These are phyloP conservation scores for Escovopsis weberi DNA, from an alignment of 2,329 filamentous ascomycete species.

Conservation along the genomic window DNA sequence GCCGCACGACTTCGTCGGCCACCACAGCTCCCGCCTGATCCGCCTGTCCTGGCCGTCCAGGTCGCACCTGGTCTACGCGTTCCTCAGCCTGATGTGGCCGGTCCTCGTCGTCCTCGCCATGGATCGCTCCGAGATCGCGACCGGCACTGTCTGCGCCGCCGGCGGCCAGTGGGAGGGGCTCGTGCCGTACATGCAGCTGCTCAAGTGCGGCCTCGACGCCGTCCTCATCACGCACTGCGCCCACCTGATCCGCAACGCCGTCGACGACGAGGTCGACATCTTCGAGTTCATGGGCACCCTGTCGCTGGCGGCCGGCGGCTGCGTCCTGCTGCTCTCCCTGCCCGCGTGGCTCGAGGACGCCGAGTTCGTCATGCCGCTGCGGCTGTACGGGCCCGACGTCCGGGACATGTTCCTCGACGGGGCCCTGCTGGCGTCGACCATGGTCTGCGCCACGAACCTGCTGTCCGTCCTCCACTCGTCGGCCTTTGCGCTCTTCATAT, in stretches of 20 bases:
- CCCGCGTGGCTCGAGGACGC: conserved; percentile 11
- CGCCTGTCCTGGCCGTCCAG: conserved; percentile 13
- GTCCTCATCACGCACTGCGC: conserved; percentile 14
- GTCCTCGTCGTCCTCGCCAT: conserved; percentile 10
- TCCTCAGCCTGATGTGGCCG: conserved; percentile 17
- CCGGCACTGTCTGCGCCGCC: conserved; percentile 7
- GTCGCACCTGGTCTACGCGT: conserved; percentile 2
- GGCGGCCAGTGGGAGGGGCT: conserved; percentile 5
- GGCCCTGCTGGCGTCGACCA: conserved; percentile 8
- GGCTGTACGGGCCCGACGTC: conserved; percentile 13
- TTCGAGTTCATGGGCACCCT: conserved; percentile 3
- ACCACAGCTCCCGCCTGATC: background rate
- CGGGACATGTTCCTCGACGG: conserved; percentile 18
- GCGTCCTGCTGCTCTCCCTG: conserved; percentile 12
- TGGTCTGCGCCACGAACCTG: conserved; percentile 15
- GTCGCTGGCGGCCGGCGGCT: conserved; percentile 5
- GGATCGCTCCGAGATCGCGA: conserved; percentile 2
- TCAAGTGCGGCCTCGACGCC: conserved; percentile 17
- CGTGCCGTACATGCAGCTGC: conserved; percentile 7
- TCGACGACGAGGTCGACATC: conserved; percentile 11
- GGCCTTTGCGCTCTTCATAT: conserved; percentile 14
- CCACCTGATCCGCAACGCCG: conserved; percentile 9
- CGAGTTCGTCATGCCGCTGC: conserved; percentile 17
- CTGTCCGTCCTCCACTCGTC: conserved; percentile 14
- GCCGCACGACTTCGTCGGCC: background rate